These are phyloP conservation scores for Penicilliopsis zonata DNA, from an alignment of 495 filamentous ascomycete species.

Conservation along the genomic window DNA sequence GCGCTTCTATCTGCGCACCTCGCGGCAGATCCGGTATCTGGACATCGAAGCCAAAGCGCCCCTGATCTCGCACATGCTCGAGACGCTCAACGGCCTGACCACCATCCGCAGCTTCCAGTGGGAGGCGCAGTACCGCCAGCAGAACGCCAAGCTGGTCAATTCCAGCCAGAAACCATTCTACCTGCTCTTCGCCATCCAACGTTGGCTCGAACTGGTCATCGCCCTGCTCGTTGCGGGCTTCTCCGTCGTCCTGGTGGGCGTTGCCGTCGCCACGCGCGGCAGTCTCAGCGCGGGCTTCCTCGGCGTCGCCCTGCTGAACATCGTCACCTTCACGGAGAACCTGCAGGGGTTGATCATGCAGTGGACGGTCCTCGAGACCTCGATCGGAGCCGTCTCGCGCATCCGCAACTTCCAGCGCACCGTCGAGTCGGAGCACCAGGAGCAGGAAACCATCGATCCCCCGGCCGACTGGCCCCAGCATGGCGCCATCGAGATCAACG, in stretches of 20 bases:
- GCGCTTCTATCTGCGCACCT: constrained; percentile 51
- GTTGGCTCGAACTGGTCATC: constrained; percentile 40
- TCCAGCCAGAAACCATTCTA: constrained; percentile 47
- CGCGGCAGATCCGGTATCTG: constrained; percentile 49
- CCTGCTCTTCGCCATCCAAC: constrained; percentile 41
- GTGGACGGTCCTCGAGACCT: constrained; percentile 47
- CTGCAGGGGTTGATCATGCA: constrained; percentile 39
- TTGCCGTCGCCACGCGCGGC: constrained; percentile 32
- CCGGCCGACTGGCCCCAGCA: constrained; percentile 36
- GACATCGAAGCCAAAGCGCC: constrained; percentile 52
- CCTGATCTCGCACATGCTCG: constrained; percentile 46
- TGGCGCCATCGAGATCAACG: constrained; percentile 39
- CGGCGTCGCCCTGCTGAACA: constrained; percentile 46
- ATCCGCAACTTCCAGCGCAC: constrained; percentile 42
- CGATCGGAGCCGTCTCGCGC: constrained; percentile 45
- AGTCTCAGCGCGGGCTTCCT: constrained; percentile 35
- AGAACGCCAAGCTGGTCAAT: constrained; percentile 42
- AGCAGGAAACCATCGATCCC: constrained; percentile 22
- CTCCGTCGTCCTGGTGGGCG: constrained; percentile 33
- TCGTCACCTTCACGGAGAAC: constrained; percentile 41
- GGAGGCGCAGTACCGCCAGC: constrained; percentile 29
- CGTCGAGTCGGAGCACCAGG: constrained; percentile 35
- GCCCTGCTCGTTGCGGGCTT: constrained; percentile 36
- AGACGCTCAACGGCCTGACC: constrained; percentile 34
- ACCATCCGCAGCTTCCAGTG: constrained; percentile 49